Evolutionary conservation across 768 basidiomycete species (phyloP).

Genomic region (Trametes punicea): DNA sequence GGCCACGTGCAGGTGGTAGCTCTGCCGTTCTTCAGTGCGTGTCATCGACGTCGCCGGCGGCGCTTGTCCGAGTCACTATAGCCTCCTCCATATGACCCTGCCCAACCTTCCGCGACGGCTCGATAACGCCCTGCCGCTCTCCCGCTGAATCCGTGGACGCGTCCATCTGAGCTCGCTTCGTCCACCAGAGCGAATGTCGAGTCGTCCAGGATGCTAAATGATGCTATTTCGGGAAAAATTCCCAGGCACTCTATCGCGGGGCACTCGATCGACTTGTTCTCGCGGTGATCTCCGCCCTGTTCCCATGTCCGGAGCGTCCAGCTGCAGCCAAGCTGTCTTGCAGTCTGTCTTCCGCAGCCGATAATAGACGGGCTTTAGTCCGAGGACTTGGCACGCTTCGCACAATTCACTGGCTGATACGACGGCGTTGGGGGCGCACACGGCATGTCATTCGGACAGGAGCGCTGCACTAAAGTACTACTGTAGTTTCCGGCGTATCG

Average conservation of each 20-base stretch:
- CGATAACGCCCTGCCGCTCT: not conserved
- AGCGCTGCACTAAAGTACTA: not conserved
- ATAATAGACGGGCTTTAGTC: not conserved
- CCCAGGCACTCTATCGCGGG: not conserved
- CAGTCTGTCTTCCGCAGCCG: not conserved
- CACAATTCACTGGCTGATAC: not conserved
- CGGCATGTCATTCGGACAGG: not conserved
- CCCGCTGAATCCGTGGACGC: too few species aligned
- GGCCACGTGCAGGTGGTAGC: constrained; percentile 9
- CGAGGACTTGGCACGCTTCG: not conserved
- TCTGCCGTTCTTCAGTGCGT: constrained; percentile 1
- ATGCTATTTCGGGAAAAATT: not conserved
- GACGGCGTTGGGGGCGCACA: constrained; percentile 2
- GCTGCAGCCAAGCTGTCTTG: too few species aligned
- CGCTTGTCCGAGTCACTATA: not conserved
- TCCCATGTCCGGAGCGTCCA: not conserved
- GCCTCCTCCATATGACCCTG: not conserved
- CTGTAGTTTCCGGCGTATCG: not conserved
- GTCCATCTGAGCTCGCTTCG: too few species aligned
- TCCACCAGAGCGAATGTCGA: not conserved
- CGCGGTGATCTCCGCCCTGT: constrained; percentile 13
- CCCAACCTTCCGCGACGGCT: not conserved
- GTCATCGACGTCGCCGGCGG: constrained; percentile 6
- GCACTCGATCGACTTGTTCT: constrained; percentile 11
- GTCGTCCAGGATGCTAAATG: not conserved